Evolutionary conservation across 208 protist species (phyloP), one percentile per base, ranked within the genome.

Genomic region (Wallacemonas sp.): DNA sequence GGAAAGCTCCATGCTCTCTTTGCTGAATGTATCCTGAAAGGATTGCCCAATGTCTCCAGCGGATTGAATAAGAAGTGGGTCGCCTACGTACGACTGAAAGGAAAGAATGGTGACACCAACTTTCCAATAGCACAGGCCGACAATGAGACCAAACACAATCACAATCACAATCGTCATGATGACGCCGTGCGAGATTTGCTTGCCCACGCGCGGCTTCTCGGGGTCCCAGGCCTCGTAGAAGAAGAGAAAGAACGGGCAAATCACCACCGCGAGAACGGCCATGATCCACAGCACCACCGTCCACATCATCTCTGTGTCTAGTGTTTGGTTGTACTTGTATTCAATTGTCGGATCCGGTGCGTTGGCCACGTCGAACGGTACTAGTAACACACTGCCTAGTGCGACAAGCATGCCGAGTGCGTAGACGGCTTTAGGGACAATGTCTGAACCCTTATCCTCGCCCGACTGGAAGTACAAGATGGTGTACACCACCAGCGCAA

Each of bases 151-250:
- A 55, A 93, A 91, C 14, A 91, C 61, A 26, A 67, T 49, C 50
- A 82, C 76, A n/a, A 92, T 69, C 48, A 81, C 55, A 12, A 92
- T 66, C 14, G 93, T 84, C 28, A 74, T 79, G 50, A 98, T 97
- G n/a, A 81, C 61, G 49, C 44, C 76, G 57, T 68, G 94, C 66
- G 59, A 69, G 64, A 84, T 66, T 59, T 92, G 87, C 64, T 76
- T 86, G 2, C 48, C 61, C 0, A 74, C n/a, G 22, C 68, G 64
- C 16, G 86, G 78, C 32, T 91, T 81, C 11, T 96, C 88, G 0
- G 91, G 89, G 65, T 98, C 96, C 36, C 89, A 91, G 25, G 93
- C 88, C 74, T 98, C 93, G 65, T 98, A 98, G 65, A 92, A 98
- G 57, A 97, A 98, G 68, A 97, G 86, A 14, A 84, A 72, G 54